Evolutionary conservation across 164 flowering plant genomes (phyloP).

Genomic region (Liriodendron chinense): DNA sequence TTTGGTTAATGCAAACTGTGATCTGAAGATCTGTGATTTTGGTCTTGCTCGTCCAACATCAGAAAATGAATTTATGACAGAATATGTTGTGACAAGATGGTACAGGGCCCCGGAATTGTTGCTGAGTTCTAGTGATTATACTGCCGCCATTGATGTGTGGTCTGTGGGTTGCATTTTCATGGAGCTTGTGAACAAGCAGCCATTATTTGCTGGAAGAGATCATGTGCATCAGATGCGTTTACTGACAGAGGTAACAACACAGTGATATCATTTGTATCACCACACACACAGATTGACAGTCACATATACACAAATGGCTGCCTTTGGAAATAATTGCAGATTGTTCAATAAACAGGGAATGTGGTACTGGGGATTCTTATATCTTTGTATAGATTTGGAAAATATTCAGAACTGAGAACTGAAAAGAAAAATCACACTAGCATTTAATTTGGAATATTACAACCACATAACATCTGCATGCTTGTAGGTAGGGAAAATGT

Average conservation of each 20-base stretch:
- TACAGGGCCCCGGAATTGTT: slow-evolving; percentile 92
- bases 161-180: slow-evolving; percentile 95
- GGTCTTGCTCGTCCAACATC: slow-evolving; percentile 87
- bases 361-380: neutral
- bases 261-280: neutral
- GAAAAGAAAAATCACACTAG: too few relatives aligned
- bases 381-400: too few relatives aligned
- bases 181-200: slow-evolving; percentile 86
- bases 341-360: slow-evolving; percentile 1
- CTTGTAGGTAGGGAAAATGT: neutral
- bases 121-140: slow-evolving; percentile 83
- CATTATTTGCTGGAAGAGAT: slow-evolving; percentile 88
- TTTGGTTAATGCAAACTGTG: slow-evolving; percentile 84
- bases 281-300: neutral
- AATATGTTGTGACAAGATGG: slow-evolving; percentile 98
- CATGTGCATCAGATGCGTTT: slow-evolving; percentile 91
- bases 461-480: neutral
- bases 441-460: too few relatives aligned
- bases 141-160: slow-evolving; percentile 97
- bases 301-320: neutral
- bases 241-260: slow-evolving; percentile 64
- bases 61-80: slow-evolving; percentile 87
- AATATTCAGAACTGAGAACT: too few relatives aligned
- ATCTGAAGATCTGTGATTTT: slow-evolving; percentile 84
- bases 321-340: neutral